Conservation (phyloP, 2,329 filamentous ascomycete species). For the Sclerotinia trifoliorum region DNA sequence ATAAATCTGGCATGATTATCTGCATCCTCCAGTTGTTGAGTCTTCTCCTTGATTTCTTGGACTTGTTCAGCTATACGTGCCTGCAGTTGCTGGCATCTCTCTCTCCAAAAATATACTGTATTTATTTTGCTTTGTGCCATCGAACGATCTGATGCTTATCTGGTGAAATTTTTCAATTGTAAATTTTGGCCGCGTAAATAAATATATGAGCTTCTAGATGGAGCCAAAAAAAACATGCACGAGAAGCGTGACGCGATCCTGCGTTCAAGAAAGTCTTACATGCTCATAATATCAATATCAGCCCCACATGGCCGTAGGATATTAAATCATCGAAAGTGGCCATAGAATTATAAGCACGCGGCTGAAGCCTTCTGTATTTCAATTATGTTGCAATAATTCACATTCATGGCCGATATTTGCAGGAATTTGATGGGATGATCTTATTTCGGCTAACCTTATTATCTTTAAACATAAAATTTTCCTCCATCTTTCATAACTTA, state of each 20-base stretch:
- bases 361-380: too few species aligned
- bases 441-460: background rate
- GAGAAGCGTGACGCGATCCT: too few species aligned
- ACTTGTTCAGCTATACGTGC: background rate
- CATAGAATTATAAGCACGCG: too few species aligned
- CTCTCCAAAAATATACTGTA: background rate
- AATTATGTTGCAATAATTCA: background rate
- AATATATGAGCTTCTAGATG: too few species aligned
- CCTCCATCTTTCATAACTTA: background rate
- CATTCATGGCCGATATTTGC: background rate
- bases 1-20: background rate
- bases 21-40: constrained; percentile 4
- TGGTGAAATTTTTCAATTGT: too few species aligned
- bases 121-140: background rate
- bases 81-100: background rate
- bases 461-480: background rate
- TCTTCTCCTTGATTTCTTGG: background rate
- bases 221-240: background rate
- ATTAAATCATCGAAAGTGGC: background rate
- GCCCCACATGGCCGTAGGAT: background rate
- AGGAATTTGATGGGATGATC: background rate
- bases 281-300: background rate
- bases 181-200: background rate
- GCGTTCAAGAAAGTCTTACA: background rate
- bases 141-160: too few species aligned